Evolutionary conservation across 2,329 filamentous ascomycete species (phyloP).

Genomic region (Alternaria alternata): DNA sequence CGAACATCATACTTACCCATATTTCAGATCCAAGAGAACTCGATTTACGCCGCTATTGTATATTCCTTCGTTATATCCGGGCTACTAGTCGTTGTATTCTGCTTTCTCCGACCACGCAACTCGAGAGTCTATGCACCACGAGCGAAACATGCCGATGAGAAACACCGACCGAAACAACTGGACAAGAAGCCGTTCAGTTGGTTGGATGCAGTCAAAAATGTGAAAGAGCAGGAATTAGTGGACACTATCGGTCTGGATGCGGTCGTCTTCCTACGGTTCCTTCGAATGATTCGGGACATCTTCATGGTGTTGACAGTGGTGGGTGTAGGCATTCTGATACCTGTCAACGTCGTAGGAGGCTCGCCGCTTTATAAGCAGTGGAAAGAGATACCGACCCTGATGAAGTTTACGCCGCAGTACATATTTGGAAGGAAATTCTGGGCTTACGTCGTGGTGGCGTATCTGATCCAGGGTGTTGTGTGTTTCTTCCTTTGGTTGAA

Average conservation of each 20-base stretch:
- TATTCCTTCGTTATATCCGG: slow-evolving; percentile 80
- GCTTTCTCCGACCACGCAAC: slow-evolving; percentile 87
- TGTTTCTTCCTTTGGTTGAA: slow-evolving; percentile 88
- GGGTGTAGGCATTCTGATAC: slow-evolving; percentile 79
- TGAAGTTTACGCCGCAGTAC: slow-evolving; percentile 66
- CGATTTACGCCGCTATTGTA: slow-evolving; percentile 80
- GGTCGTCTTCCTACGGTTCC: slow-evolving; percentile 85
- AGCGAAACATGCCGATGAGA: slow-evolving; percentile 89
- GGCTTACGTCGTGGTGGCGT: slow-evolving; percentile 66
- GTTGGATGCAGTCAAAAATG: slow-evolving; percentile 77
- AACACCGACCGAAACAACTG: slow-evolving; percentile 84
- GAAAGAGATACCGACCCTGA: slow-evolving; percentile 42
- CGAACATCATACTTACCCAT: background rate
- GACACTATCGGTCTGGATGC: slow-evolving; percentile 89
- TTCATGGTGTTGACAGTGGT: slow-evolving; percentile 77
- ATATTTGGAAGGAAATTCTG: slow-evolving; percentile 62
- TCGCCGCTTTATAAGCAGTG: slow-evolving; percentile 43
- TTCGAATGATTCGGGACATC: slow-evolving; percentile 89
- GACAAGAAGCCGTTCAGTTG: slow-evolving; percentile 88
- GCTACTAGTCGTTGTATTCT: slow-evolving; percentile 81
- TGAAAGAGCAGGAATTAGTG: slow-evolving; percentile 79
- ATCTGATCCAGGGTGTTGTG: slow-evolving; percentile 74
- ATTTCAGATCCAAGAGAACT: slow-evolving; percentile 63
- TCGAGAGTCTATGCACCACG: slow-evolving; percentile 92
- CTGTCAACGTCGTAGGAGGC: slow-evolving; percentile 70